phyloP scores from a whole-genome alignment of 306 rosid genomes.

The Lablab purpureus region DNA sequence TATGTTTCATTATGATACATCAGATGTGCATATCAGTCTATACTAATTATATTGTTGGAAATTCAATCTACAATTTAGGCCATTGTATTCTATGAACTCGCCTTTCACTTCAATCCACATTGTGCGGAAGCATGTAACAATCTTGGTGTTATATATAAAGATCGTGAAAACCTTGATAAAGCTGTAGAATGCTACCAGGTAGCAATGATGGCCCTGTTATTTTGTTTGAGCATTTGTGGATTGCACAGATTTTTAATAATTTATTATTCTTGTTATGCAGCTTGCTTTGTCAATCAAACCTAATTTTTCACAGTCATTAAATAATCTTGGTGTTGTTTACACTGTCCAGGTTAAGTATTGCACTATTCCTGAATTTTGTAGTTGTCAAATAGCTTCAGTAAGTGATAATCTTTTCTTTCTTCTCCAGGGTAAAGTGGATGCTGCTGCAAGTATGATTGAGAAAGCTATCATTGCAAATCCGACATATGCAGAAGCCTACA shows the following conservation, averaged over 20 bases:
- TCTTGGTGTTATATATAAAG: constrained; percentile 98
- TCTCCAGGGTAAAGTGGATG: constrained; percentile 97
- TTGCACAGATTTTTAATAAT: constrained; percentile 27
- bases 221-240: constrained; percentile 37
- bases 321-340: constrained; percentile 98
- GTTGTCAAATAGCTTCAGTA: constrained; percentile 37
- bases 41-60: background rate
- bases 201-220: constrained; percentile 32
- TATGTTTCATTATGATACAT: constrained; percentile 7
- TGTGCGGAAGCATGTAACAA: constrained; percentile 99
- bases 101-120: constrained; percentile 97
- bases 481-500: constrained; percentile 97
- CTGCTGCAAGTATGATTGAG: constrained; percentile 99
- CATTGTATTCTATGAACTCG: constrained; percentile 96
- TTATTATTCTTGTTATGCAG: constrained; percentile 57
- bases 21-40: background rate
- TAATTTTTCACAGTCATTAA: constrained; percentile 94
- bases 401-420: constrained; percentile 40
- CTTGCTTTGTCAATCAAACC: constrained; percentile 93
- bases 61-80: constrained; percentile 63
- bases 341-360: constrained; percentile 85
- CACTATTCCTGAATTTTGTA: constrained; percentile 38
- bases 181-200: constrained; percentile 99
- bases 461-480: constrained; percentile 98
- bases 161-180: constrained; percentile 96